Base-by-base conservation (phyloP, 176 grass and related monocot genomes). In the Raddia guianensis region DNA sequence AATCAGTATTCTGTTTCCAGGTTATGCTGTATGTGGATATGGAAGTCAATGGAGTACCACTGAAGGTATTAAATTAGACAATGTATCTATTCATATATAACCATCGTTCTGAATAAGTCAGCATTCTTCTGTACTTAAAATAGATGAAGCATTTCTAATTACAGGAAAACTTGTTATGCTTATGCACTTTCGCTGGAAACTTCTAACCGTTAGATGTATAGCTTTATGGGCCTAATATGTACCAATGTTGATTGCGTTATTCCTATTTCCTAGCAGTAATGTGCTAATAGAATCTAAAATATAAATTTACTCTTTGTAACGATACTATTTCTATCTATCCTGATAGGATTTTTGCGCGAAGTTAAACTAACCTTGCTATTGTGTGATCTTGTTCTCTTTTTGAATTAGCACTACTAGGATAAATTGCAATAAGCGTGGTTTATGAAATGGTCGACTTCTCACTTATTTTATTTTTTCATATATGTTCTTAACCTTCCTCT, bases 11-110 rank as follows among this genome's bases (percentile, higher is more conserved):
- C 49, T 46, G 12, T 73, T 74, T 74, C 45, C 53, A 98, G 95
- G 90, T 98, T 84, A 98, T 98, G 95, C 60, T 98, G 60, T 98
- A 98, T 75, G 95, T 98, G 42, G 95, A 98, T 86, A 98, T 98
- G 95, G 95, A 98, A 87, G 95, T 98, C 78, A 98, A 98, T 64
- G 95, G 95, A 72, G 88, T 98, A 79, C 90, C 95, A 86, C 80
- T 98, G 72, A 98, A 98, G 92, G 95, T 98, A 94, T 71, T 73
- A 50, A 74, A 45, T 68, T 77, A 45, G 66, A 20, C 42, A 20
- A 78, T 67, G 8, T 63, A 73, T 63, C 46, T 78, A 18, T 82
- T 79, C 35, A 2, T 65, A 52, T 73, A 58, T 68, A 84, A 79
- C 32, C 4, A 73, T 7, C 42, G 18, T 61, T 19, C 3, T 68